phyloP scores from a whole-genome alignment of 768 basidiomycete genomes.

The Kwoniella bestiolae region DNA sequence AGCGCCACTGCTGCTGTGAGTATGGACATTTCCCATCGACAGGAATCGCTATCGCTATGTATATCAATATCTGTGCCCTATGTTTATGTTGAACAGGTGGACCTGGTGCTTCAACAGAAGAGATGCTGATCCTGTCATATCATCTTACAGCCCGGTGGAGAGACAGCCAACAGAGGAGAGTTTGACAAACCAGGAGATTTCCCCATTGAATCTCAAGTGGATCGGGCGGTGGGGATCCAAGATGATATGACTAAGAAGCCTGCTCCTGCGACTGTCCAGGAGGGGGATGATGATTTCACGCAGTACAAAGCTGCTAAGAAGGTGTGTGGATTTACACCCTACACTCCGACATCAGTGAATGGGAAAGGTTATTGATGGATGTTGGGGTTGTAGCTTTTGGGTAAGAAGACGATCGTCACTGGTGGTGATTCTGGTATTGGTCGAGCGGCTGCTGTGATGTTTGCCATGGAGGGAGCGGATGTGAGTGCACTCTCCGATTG shows the following conservation, averaged over 20 bases:
- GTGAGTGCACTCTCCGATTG: constrained; percentile 23
- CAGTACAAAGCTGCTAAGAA: constrained; percentile 55
- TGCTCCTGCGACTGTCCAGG: constrained; percentile 46
- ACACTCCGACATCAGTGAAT: not conserved
- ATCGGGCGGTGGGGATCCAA: constrained; percentile 52
- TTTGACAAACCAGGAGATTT: constrained; percentile 50
- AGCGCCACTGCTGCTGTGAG: constrained; percentile 25
- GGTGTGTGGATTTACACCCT: constrained; percentile 26
- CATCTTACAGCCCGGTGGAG: constrained; percentile 12
- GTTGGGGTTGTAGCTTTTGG: constrained; percentile 58
- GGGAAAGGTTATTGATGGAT: constrained; percentile 33
- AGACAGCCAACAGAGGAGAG: constrained; percentile 24
- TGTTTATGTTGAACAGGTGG: too few relatives aligned
- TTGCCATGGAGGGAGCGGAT: constrained; percentile 59
- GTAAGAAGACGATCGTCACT: constrained; percentile 63
- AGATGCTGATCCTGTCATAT: not conserved
- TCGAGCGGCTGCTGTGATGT: constrained; percentile 60
- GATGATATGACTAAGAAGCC: constrained; percentile 55
- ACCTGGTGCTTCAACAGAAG: not conserved
- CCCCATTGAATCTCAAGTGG: constrained; percentile 51
- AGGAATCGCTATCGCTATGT: not conserved
- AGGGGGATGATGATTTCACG: constrained; percentile 53
- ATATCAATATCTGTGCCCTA: too few relatives aligned
- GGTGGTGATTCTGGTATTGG: constrained; percentile 65
- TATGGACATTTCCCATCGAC: not conserved